These are phyloP conservation scores for Pseudopyrenochaeta lycopersici DNA, from an alignment of 2,329 filamentous ascomycete genomes.

Conservation along the genomic window DNA sequence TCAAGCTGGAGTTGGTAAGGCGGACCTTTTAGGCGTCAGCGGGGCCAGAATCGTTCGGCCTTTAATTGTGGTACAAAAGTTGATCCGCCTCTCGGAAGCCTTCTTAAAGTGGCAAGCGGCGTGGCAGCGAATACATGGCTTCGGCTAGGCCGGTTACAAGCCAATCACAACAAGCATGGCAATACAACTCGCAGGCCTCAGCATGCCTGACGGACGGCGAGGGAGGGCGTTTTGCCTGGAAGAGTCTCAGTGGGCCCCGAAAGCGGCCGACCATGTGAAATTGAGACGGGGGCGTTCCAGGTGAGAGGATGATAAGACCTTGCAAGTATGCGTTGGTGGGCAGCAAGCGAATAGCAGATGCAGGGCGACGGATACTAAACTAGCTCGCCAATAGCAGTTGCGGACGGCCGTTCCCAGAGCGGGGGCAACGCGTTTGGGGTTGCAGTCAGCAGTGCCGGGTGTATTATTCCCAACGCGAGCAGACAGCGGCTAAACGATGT, in stretches of 20 bases:
- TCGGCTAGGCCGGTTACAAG: conserved; percentile 31
- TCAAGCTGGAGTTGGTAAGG: conserved; percentile 34
- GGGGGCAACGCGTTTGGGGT: conserved; percentile 8
- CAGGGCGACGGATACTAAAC: conserved; percentile 17
- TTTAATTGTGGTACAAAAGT: conserved; percentile 41
- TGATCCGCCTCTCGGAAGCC: conserved; percentile 32
- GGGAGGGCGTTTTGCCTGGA: conserved; percentile 34
- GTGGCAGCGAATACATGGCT: conserved; percentile 41
- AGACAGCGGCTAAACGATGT: conserved; percentile 15
- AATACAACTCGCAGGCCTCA: conserved; percentile 30
- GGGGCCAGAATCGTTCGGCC: conserved; percentile 38
- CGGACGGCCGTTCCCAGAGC: conserved; percentile 14
- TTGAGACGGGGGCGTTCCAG: conserved; percentile 35
- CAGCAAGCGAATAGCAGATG: conserved; percentile 25
- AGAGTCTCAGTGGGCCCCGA: conserved; percentile 32
- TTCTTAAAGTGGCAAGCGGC: conserved; percentile 44
- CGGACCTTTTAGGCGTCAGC: conserved; percentile 39
- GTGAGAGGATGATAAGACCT: conserved; percentile 40
- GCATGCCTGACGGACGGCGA: conserved; percentile 27
- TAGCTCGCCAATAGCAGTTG: conserved; percentile 19
- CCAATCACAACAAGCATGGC: conserved; percentile 38
- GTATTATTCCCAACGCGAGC: conserved; percentile 5
- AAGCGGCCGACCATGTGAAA: conserved; percentile 41
- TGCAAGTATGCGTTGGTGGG: conserved; percentile 19
- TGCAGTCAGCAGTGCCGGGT: conserved; percentile 9